Percentiles rank a stretch among this genome's conserved stretches.
phyloP scores from a whole-genome alignment of 2,329 filamentous ascomycete genomes.

The Ceratocystis colombiana region DNA sequence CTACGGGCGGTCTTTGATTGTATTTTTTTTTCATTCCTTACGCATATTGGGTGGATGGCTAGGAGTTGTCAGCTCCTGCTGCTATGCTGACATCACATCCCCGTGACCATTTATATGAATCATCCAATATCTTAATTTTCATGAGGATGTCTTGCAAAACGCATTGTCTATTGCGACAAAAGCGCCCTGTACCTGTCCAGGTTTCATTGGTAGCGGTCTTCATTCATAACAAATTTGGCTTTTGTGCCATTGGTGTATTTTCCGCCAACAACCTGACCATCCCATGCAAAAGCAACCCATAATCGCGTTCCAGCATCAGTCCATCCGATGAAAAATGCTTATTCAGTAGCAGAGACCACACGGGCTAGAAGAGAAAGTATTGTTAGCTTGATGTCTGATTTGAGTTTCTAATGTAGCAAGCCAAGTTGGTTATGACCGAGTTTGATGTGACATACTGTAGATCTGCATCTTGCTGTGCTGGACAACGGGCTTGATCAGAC shows the following conservation, averaged over 20 bases:
- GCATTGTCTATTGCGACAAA: slow-evolving; percentile 24
- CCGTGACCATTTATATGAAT: slow-evolving; percentile 13
- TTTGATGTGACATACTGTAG: slow-evolving; percentile 59
- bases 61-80: slow-evolving; percentile 14
- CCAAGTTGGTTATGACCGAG: neutral
- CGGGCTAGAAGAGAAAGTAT: slow-evolving; percentile 16
- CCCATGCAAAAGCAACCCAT: slow-evolving; percentile 26
- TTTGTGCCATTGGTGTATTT: slow-evolving; percentile 26
- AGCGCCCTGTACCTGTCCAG: slow-evolving; percentile 17
- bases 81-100: slow-evolving; percentile 16
- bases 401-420: neutral
- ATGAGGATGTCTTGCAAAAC: slow-evolving; percentile 21
- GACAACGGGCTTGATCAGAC: slow-evolving; percentile 95
- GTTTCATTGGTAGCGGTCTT: slow-evolving; percentile 22
- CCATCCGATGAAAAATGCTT: slow-evolving; percentile 20
- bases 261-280: slow-evolving; percentile 25
- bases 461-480: slow-evolving; percentile 96
- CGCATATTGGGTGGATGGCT: slow-evolving; percentile 15
- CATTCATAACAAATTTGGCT: slow-evolving; percentile 25
- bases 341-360: slow-evolving; percentile 25
- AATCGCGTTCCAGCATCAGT: slow-evolving; percentile 24
- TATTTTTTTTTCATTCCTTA: slow-evolving; percentile 20
- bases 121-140: slow-evolving; percentile 14
- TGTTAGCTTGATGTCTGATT: slow-evolving; percentile 20
- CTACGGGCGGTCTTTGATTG: slow-evolving; percentile 21